Evolutionary conservation across 2,329 filamentous ascomycete species (phyloP), one percentile per base, ranked within the genome.

Genomic region (Chaetomiaceae sp.): DNA sequence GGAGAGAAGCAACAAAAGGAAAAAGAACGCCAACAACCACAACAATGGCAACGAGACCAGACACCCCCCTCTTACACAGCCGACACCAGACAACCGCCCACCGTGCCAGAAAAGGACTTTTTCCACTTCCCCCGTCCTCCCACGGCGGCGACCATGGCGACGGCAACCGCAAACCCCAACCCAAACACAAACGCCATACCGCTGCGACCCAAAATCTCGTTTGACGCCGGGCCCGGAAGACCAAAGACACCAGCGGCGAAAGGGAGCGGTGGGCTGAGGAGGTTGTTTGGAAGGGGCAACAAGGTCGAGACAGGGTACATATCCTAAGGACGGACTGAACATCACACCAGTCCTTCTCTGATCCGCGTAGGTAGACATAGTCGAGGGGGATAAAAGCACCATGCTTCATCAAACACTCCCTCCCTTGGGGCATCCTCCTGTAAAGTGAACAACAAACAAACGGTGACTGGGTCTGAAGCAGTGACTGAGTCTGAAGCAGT

Each of bases 211-310:
- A 48, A 48, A 16, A 41, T 41, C 23, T 41, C 37, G 13, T 17
- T 48, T 10, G 45, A 63, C 31, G 50, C 60, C 16, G 50, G 41
- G 12, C 5, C 21, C 12, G 31, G 23, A 3, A 39, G 58, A 31
- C 66, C 60, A 45, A 68, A 65, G 50, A 63, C 65, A 35, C 65
- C 69, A 1, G 40, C 41, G 3, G 68, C 63, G 49, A 68, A 65
- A 16, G 44, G 39, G n/a, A 41, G 39, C 16, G 63, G 66, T 6
- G 68, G 70, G 16, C 57, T 74, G 27, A 67, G 66, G 57, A 65
- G 64, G 33, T 60, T 74, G 7, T 73, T 74, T 56, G 62, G 66
- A n/a, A 68, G 63, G 58, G 16, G 16, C 4, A n/a, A n/a, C n/a
- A 48, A 48, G 47, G 37, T 27, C 9, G 55, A 55, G 12, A 46